Evolutionary conservation across 305 asterid species (phyloP).

Genomic region (Stenogyne calaminthoides): DNA sequence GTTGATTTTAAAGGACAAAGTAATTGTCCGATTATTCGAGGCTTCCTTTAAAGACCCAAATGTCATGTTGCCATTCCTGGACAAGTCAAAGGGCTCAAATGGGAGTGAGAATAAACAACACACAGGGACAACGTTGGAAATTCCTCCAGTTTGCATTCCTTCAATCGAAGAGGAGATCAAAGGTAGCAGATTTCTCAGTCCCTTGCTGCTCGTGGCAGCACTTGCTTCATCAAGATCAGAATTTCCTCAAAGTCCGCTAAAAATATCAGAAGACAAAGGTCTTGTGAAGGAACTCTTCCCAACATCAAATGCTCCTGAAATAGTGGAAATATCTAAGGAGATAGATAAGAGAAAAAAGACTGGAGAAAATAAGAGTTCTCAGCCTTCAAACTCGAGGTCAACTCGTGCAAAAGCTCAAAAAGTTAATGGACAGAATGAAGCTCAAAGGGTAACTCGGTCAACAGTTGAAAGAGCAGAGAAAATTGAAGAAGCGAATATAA

Average conservation of each 20-base stretch:
- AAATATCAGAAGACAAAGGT: constrained; percentile 28
- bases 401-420: constrained; percentile 43
- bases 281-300: constrained; percentile 48
- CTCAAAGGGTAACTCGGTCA: constrained; percentile 36
- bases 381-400: constrained; percentile 35
- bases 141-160: constrained; percentile 27
- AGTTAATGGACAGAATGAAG: constrained; percentile 25
- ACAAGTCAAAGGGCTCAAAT: constrained; percentile 24
- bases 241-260: constrained; percentile 32
- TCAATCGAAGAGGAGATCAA: constrained; percentile 30
- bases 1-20: constrained; percentile 32
- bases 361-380: constrained; percentile 27
- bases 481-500: constrained; percentile 26
- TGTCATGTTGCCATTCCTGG: constrained; percentile 12
- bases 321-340: constrained; percentile 25
- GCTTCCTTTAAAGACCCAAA: constrained; percentile 23
- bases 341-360: constrained; percentile 27
- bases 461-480: constrained; percentile 25
- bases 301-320: constrained; percentile 30
- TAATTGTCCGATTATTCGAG: constrained; percentile 14
- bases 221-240: constrained; percentile 60
- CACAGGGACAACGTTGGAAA: constrained; percentile 21
- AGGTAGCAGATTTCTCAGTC: constrained; percentile 45
- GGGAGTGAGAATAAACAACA: constrained; percentile 26
- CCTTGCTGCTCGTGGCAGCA: constrained; percentile 78